A percentile compares a stretch with the other conserved stretches of the same genome.
Evolutionary conservation across 2,329 filamentous ascomycete species (phyloP).

Genomic region (Aureobasidium sp.): DNA sequence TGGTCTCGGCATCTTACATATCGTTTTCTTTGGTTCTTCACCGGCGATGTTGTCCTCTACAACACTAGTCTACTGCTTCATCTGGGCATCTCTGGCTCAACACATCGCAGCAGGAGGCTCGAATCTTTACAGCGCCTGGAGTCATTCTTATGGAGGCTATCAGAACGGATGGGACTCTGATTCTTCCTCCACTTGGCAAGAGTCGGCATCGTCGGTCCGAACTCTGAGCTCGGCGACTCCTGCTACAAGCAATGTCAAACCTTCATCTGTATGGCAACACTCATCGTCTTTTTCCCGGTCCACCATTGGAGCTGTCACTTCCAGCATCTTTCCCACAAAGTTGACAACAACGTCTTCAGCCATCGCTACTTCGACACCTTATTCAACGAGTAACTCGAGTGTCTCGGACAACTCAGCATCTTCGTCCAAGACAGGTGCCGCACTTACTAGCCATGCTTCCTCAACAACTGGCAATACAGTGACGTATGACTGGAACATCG

Average conservation of each 20-base stretch:
- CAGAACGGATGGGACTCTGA: background rate
- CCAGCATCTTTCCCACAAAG: background rate
- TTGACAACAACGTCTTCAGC: background rate
- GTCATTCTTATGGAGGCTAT: background rate
- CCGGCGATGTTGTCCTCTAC: constrained; percentile 1
- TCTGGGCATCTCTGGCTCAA: background rate
- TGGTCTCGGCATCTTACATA: constrained; percentile 9
- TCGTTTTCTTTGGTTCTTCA: background rate
- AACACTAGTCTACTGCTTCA: background rate
- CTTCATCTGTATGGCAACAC: background rate
- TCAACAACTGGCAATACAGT: constrained; percentile 29
- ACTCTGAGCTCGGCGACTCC: background rate
- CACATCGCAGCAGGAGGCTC: background rate
- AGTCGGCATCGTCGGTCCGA: background rate
- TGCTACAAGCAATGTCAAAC: background rate
- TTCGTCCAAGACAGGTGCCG: background rate
- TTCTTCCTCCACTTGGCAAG: background rate
- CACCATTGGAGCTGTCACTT: background rate
- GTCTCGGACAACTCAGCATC: background rate
- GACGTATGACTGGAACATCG: constrained; percentile 47
- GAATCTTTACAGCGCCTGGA: background rate
- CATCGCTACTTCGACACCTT: background rate
- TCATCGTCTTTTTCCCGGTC: background rate
- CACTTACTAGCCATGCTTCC: background rate
- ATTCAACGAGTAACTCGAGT: background rate